Evolutionary conservation across 768 basidiomycete species (phyloP), one percentile per base, ranked within the genome.

Genomic region (Rickenella mellea): DNA sequence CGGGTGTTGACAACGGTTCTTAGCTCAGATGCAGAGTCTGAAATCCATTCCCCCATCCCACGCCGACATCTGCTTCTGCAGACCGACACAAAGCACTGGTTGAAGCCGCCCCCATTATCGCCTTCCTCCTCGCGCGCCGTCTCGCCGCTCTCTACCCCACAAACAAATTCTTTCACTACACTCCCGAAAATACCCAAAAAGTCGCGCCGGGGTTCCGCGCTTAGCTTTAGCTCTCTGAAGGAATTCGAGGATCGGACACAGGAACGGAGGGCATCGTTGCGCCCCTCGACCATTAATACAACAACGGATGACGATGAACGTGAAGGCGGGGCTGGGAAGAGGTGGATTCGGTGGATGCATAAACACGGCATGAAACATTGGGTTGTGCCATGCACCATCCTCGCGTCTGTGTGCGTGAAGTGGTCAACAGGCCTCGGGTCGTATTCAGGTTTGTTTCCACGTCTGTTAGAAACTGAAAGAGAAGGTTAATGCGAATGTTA

Each of bases 331-430:
- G 25, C 69, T 77, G 59, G 82, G 69, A 66, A 71, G 48, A 56
- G 79, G 31, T 85, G 80, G 79, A 65, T 85, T 28, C 69, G 79
- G 31, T 90, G 83, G 84, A 84, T 89, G 82, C 82, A 86, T 47
- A 79, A 71, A 48, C 66, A 73, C 26, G 72, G 69, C 14, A 56
- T 84, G 55, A 78, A 70, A 50, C 53, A 57, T 2, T 82, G 73
- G 73, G 69, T 83, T 6, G 56, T 83, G 1, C 79, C 81, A 3
- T 58, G 61, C 32, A 64, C 70, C 7, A 57, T 88, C n/a, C 61
- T 70, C 1, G 65, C 67, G 2, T 67, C 78, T 1, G 64, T 69
- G 2, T 64, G 76, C 54, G 60, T 87, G 43, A 88, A 83, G 58
- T 76, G 77, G 65, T 70, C 70, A 44, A 65, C 86, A 24, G 81